phyloP scores from a whole-genome alignment of 75 land plant species.

The Azolla pinnata region DNA sequence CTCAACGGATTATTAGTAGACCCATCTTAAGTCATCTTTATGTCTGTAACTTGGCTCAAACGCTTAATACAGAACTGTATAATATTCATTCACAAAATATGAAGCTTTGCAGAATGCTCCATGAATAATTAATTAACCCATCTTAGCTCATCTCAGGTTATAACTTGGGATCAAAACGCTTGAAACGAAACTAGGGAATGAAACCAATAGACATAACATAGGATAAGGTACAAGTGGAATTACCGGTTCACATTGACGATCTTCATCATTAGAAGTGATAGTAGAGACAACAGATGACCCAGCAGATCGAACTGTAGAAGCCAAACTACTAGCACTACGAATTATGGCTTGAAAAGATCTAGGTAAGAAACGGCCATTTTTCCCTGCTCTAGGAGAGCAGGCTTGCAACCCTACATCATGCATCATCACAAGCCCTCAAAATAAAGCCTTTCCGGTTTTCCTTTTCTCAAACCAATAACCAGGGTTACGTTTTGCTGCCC shows the following conservation, averaged over 20 bases:
- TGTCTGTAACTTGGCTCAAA: too few relatives aligned
- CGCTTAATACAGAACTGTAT: too few relatives aligned
- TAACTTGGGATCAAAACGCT: neutral
- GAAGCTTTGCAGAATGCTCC: neutral
- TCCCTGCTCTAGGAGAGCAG: neutral
- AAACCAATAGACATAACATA: neutral
- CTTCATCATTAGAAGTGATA: neutral
- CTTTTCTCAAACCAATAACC: too few relatives aligned
- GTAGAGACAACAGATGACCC: constrained; percentile 1
- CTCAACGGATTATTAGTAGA: too few relatives aligned
- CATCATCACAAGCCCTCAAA: too few relatives aligned
- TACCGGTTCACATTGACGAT: neutral
- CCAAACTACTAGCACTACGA: constrained; percentile 2
- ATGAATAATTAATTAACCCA: too few relatives aligned
- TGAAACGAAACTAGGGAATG: neutral
- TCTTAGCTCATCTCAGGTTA: neutral
- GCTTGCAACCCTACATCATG: neutral
- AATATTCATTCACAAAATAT: neutral
- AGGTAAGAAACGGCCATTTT: neutral
- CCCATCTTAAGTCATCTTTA: too few relatives aligned
- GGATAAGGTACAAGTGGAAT: neutral
- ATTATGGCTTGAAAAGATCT: neutral
- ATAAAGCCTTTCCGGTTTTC: too few relatives aligned
- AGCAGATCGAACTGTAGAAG: constrained; percentile 4
- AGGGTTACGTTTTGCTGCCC: too few relatives aligned